Base-by-base conservation (phyloP, 225 moss, liverwort and hornwort genomes). In the Bryum argenteum region DNA sequence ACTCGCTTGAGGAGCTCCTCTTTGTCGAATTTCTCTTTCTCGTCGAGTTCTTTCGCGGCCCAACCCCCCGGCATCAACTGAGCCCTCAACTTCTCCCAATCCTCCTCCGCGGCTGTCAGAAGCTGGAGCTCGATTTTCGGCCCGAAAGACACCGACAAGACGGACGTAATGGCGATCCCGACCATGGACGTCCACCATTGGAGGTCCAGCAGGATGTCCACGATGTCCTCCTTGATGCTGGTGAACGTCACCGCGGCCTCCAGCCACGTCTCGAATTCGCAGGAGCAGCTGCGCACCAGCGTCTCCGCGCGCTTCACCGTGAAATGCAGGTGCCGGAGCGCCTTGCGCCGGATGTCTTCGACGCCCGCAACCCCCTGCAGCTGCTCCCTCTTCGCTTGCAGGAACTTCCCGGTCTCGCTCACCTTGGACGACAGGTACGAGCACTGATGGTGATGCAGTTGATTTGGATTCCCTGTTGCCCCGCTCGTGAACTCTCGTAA, bases 121-220 rank as follows among this genome's bases (percentile, higher is more conserved):
- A 75, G 74, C 44, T 50, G 59, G 2, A 65, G 58, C 65, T 80
- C 83, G 9, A 52, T n/a, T 44, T 45, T 0, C 11, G 11, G 1
- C 1, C 9, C 28, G 3, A 28, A 5, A 8, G 60, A 42, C 56
- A 48, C 15, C 67, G 63, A 26, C 28, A 63, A 53, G 21, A 23
- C 66, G 1, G 66, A 43, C 33, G 61, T 56, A 8, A 74, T 53
- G 0, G 80, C 65, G 50, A 84, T 60, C 2, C 44, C 68, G 71
- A 81, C 61, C 75, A 81, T 64, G 4, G 74, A 78, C 66, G 67
- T 69, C 81, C 81, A 84, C 75, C 78, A 78, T 5, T 59, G 26
- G 59, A 80, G n/a, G 66, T 84, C 84, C 21, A 78, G 71, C 53
- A 84, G 54, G 9, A 75, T 81, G 65, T 78, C 59, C 41, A 81